phyloP scores from a whole-genome alignment of 2,329 filamentous ascomycete species.

The Knufia petricola region DNA sequence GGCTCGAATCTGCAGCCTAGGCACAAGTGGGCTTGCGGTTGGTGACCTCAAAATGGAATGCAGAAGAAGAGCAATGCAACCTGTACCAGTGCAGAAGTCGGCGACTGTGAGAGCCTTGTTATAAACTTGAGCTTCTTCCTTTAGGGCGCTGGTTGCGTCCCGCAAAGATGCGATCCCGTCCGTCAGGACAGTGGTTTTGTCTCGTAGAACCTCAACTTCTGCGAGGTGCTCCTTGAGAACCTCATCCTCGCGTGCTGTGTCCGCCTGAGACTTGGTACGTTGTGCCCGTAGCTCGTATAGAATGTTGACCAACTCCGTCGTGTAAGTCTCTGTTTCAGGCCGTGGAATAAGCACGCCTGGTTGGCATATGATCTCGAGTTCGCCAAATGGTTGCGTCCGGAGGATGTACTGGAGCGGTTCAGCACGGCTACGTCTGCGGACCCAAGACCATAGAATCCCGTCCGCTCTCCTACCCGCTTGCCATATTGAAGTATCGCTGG shows the following conservation, averaged over 20 bases:
- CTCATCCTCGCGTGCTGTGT: too few relatives aligned
- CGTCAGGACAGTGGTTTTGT: too few relatives aligned
- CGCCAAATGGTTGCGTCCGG: constrained; percentile 78
- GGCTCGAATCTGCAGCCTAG: constrained; percentile 49
- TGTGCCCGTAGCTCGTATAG: neutral
- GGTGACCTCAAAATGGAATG: constrained; percentile 46
- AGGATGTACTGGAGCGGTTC: constrained; percentile 83
- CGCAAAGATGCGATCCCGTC: too few relatives aligned
- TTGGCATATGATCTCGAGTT: constrained; percentile 65
- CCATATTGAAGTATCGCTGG: neutral
- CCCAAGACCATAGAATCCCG: constrained; percentile 20
- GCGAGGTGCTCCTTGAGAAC: too few relatives aligned
- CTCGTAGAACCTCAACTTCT: too few relatives aligned
- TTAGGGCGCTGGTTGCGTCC: too few relatives aligned
- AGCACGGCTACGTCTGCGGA: constrained; percentile 45
- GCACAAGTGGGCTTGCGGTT: neutral
- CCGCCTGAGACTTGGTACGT: too few relatives aligned
- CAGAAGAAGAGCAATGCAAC: constrained; percentile 76
- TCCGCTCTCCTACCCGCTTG: neutral
- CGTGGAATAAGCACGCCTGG: constrained; percentile 79
- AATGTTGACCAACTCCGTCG: constrained; percentile 8
- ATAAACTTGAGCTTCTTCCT: too few relatives aligned
- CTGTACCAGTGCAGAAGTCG: constrained; percentile 84
- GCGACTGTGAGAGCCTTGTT: constrained; percentile 49
- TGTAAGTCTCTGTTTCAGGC: constrained; percentile 30